Conservation (phyloP, 768 basidiomycete genomes). For the Amanita molliuscula region DNA sequence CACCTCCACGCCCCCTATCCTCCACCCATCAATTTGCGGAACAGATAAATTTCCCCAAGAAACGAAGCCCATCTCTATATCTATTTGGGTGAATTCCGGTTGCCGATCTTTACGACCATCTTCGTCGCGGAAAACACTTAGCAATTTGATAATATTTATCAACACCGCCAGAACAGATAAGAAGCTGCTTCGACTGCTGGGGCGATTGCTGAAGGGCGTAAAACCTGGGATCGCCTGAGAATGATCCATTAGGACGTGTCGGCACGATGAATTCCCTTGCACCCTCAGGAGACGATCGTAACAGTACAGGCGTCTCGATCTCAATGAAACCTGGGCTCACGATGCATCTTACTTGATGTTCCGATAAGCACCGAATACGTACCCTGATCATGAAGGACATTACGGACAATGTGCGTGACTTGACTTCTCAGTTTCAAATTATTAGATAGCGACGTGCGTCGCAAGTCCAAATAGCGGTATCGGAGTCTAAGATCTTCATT, state of each 20-base stretch:
- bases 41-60: conserved; percentile 51
- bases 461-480: conserved; percentile 84
- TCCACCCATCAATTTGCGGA: conserved; percentile 41
- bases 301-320: conserved; percentile 86
- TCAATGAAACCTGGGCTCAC: conserved; percentile 66
- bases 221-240: conserved; percentile 36
- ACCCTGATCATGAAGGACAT: conserved; percentile 68
- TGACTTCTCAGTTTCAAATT: conserved; percentile 77
- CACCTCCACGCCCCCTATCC: conserved; percentile 80
- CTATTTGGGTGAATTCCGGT: conserved; percentile 95
- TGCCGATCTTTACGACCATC: conserved; percentile 92
- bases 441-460: conserved; percentile 57
- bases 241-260: conserved; percentile 35
- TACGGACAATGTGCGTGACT: conserved; percentile 72
- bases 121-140: conserved; percentile 91
- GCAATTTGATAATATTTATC: conserved; percentile 91
- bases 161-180: conserved; percentile 84
- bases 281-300: conserved; percentile 90
- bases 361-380: conserved; percentile 5
- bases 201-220: conserved; percentile 93
- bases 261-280: conserved; percentile 92
- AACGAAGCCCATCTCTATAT: conserved; percentile 94
- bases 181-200: conserved; percentile 90
- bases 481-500: conserved; percentile 80
- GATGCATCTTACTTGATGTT: conserved; percentile 7